Evolutionary conservation across 768 basidiomycete genomes (phyloP).

Genomic region (Erythrobasidium yunnanense): DNA sequence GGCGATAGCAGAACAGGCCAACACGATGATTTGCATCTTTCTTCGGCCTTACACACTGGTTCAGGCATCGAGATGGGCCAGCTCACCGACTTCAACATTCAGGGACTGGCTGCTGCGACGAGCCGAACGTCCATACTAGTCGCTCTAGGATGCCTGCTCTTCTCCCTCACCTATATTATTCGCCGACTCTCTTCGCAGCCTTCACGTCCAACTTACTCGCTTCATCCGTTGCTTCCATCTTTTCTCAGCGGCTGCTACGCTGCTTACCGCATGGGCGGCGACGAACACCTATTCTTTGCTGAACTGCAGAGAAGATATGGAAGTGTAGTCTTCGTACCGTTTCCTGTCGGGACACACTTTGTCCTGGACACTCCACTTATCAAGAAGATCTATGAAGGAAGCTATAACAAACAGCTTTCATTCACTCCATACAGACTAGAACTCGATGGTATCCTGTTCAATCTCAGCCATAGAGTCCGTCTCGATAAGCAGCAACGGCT

Average conservation of each 20-base stretch:
- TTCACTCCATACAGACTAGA: constrained; percentile 31
- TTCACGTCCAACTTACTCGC: not conserved
- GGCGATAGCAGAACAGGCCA: too few relatives aligned
- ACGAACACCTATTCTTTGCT: constrained; percentile 29
- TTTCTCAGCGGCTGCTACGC: constrained; percentile 30
- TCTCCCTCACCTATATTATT: too few relatives aligned
- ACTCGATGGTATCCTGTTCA: constrained; percentile 26
- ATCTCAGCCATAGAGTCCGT: not conserved
- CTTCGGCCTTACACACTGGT: too few relatives aligned
- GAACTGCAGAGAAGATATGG: not conserved
- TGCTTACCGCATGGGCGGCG: constrained; percentile 26
- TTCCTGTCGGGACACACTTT: constrained; percentile 29
- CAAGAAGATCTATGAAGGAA: constrained; percentile 14
- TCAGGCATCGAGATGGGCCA: too few relatives aligned
- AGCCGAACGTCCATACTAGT: too few relatives aligned
- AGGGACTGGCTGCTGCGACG: too few relatives aligned
- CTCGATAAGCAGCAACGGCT: not conserved
- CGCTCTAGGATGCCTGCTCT: too few relatives aligned
- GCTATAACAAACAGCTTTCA: not conserved
- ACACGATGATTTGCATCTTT: too few relatives aligned
- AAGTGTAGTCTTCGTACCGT: constrained; percentile 24
- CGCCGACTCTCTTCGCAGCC: too few relatives aligned
- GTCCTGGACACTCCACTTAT: constrained; percentile 6
- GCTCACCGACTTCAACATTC: too few relatives aligned
- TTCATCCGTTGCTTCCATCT: constrained; percentile 12